A percentile compares a stretch with the other conserved stretches of the same genome.
phyloP scores from a whole-genome alignment of 805 yeast species.

The Myxozyma neglecta region DNA sequence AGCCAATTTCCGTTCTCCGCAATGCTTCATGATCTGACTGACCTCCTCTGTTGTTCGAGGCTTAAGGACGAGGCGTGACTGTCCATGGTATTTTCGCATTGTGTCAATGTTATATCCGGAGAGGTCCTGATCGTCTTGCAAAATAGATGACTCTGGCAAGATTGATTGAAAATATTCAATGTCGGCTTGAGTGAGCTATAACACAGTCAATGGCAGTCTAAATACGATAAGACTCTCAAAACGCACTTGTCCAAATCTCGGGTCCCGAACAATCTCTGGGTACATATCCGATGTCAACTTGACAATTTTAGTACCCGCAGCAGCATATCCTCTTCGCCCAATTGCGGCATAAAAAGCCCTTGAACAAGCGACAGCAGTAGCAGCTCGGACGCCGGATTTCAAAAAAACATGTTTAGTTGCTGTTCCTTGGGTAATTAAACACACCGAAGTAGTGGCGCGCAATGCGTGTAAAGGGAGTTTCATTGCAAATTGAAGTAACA shows the following conservation, averaged over 20 bases:
- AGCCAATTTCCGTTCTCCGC: slow-evolving; percentile 74
- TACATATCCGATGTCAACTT: slow-evolving; percentile 32
- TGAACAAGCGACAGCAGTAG: neutral
- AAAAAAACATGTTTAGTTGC: neutral
- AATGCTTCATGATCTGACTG: slow-evolving; percentile 70
- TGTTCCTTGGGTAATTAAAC: neutral
- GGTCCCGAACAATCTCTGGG: slow-evolving; percentile 34
- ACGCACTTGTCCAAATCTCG: slow-evolving; percentile 25
- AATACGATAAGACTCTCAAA: neutral
- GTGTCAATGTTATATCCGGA: slow-evolving; percentile 81
- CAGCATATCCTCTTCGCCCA: slow-evolving; percentile 1
- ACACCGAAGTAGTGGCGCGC: neutral
- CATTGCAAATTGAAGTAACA: neutral
- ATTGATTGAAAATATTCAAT: slow-evolving; percentile 60
- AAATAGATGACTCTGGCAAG: slow-evolving; percentile 50
- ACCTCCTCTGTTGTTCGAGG: slow-evolving; percentile 82
- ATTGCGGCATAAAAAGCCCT: neutral
- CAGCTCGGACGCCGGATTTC: neutral
- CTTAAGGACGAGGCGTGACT: slow-evolving; percentile 72
- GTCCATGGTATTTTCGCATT: slow-evolving; percentile 93
- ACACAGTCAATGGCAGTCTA: neutral
- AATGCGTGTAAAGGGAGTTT: neutral
- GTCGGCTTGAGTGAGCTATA: slow-evolving; percentile 53
- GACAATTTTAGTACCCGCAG: slow-evolving; percentile 22
- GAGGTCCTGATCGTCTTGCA: slow-evolving; percentile 64